Percentiles rank a stretch among this genome's conserved stretches.
These are phyloP conservation scores for Nidula niveotomentosa DNA, from an alignment of 1,284 basidiomycete genomes.

Conservation along the genomic window DNA sequence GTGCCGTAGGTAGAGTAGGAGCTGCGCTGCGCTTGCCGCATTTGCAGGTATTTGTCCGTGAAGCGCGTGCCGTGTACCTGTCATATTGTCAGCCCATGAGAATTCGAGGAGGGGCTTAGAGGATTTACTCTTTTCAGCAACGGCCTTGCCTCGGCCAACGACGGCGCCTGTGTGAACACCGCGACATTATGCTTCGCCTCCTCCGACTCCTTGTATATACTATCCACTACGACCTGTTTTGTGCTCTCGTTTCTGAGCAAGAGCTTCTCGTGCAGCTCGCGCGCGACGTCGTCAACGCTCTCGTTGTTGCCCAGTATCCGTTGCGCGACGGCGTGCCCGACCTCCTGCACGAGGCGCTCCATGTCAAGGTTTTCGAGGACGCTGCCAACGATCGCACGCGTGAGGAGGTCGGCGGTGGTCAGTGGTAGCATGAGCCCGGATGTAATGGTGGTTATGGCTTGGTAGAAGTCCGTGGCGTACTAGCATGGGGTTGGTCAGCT, in stretches of 20 bases:
- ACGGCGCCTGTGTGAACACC: conserved; percentile 79
- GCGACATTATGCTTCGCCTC: conserved; percentile 91
- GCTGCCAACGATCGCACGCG: conserved; percentile 97
- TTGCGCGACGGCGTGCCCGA: conserved; percentile 91
- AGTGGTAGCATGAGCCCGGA: conserved; percentile 95
- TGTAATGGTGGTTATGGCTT: conserved; percentile 89
- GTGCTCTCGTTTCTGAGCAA: conserved; percentile 94
- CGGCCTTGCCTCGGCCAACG: conserved; percentile 76
- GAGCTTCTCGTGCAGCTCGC: conserved; percentile 89
- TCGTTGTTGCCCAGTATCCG: conserved; percentile 88
- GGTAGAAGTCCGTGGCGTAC: conserved; percentile 95
- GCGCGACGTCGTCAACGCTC: conserved; percentile 95
- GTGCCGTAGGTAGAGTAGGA: conserved; percentile 52
- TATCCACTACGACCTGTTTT: conserved; percentile 95
- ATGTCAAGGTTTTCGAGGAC: conserved; percentile 99
- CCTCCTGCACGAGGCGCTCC: conserved; percentile 93
- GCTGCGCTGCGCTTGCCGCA: conserved; percentile 60
- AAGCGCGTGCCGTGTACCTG: conserved; percentile 91
- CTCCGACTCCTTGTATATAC: conserved; percentile 90
- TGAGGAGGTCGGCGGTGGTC: conserved; percentile 92
- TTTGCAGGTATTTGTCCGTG: conserved; percentile 90
- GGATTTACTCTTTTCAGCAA: conserved; percentile 75
- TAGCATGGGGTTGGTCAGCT: conserved; percentile 18
- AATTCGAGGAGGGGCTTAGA: not conserved
- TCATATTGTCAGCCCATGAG: not conserved